Conservation (phyloP, 257 asterid species). For the Plectranthus barbatus region DNA sequence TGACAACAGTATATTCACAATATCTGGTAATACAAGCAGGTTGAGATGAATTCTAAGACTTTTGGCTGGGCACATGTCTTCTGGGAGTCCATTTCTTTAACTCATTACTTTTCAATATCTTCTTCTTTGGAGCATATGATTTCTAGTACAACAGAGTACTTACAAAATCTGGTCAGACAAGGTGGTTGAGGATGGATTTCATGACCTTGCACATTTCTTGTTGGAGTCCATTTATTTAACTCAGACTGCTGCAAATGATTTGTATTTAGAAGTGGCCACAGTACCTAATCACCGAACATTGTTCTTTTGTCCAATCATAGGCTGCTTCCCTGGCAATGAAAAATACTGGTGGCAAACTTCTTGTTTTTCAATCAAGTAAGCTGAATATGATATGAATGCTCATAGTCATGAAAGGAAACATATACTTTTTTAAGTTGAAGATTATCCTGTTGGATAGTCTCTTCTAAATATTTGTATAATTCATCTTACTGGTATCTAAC, state of each 20-base stretch:
- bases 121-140: neutral
- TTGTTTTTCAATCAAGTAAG: conserved; percentile 92
- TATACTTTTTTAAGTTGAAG: neutral
- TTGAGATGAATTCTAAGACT: no score
- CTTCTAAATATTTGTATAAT: neutral
- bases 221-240: neutral
- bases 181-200: neutral
- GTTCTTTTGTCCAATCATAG: conserved; percentile 30
- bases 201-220: neutral
- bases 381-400: conserved; percentile 16
- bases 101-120: no score
- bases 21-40: no score
- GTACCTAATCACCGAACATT: neutral
- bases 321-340: conserved; percentile 98
- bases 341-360: conserved; percentile 93
- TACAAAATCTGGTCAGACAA: neutral
- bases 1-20: no score
- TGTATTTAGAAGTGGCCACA: neutral
- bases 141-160: neutral
- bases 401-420: neutral
- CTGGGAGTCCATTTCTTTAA: no score
- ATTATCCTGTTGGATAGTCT: neutral
- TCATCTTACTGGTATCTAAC: neutral
- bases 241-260: neutral
- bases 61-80: no score